Conservation (phyloP, 2,329 filamentous ascomycete genomes). For the Coniochaeta ligniaria region DNA sequence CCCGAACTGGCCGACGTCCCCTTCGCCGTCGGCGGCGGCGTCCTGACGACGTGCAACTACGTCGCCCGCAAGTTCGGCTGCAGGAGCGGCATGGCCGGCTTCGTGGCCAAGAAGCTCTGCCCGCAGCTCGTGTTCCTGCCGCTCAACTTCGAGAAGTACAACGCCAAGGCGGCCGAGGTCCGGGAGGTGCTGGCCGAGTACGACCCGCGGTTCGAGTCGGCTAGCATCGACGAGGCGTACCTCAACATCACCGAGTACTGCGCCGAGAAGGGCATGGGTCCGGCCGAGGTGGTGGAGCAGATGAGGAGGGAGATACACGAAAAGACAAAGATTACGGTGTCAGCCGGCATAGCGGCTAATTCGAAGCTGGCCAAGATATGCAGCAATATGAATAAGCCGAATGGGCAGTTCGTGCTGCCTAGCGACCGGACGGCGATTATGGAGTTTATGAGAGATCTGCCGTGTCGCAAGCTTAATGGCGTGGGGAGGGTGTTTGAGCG, state of each 20-base stretch:
- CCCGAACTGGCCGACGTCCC: slow-evolving; percentile 82
- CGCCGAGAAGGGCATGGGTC: slow-evolving; percentile 54
- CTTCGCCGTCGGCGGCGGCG: slow-evolving; percentile 76
- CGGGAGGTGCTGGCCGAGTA: slow-evolving; percentile 78
- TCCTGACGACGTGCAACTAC: slow-evolving; percentile 73
- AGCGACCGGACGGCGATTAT: slow-evolving; percentile 70
- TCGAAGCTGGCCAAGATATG: slow-evolving; percentile 91
- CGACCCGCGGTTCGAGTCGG: slow-evolving; percentile 84
- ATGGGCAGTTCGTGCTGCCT: slow-evolving; percentile 77
- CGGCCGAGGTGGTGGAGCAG: slow-evolving; percentile 68
- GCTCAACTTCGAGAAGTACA: slow-evolving; percentile 86
- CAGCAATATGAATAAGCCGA: slow-evolving; percentile 93
- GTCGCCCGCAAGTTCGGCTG: slow-evolving; percentile 83
- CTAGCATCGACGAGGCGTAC: slow-evolving; percentile 94
- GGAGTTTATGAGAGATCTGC: slow-evolving; percentile 75
- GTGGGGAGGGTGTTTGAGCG: slow-evolving; percentile 91
- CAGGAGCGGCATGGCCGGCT: slow-evolving; percentile 90
- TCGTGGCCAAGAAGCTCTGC: slow-evolving; percentile 91
- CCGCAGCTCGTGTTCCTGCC: slow-evolving; percentile 77
- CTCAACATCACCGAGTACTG: slow-evolving; percentile 92
- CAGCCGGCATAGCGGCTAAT: slow-evolving; percentile 90
- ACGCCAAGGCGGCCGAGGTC: slow-evolving; percentile 81
- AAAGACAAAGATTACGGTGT: slow-evolving; percentile 77
- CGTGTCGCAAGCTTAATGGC: slow-evolving; percentile 88
- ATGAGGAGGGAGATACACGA: slow-evolving; percentile 72